These are phyloP conservation scores for Rhynchosporium graminicola DNA, from an alignment of 2,329 filamentous ascomycete species.

Conservation along the genomic window DNA sequence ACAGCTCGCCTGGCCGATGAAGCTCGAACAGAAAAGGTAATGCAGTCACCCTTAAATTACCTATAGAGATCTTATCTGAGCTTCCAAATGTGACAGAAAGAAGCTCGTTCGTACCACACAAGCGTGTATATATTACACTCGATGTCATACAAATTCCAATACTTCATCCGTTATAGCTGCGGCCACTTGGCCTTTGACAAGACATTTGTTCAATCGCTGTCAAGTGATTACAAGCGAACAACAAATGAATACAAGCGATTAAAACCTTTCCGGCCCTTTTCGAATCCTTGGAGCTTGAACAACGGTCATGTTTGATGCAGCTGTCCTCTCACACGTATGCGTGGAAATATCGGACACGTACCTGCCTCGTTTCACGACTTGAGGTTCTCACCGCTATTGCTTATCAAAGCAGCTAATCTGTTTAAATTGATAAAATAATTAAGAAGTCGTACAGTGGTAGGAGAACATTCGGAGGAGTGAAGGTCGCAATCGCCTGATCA, in stretches of 20 bases:
- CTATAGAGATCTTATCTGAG: constrained; percentile 2
- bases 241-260: background rate
- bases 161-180: background rate
- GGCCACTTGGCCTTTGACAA: constrained; percentile 2
- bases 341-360: constrained; percentile 13
- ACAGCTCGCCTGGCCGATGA: constrained; percentile 25
- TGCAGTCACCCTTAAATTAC: background rate
- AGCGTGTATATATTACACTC: background rate
- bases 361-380: constrained; percentile 32
- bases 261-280: constrained; percentile 2
- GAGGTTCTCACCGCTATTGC: constrained; percentile 37
- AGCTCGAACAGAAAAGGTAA: constrained; percentile 4
- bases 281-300: constrained; percentile 16
- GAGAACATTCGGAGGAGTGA: constrained; percentile 37
- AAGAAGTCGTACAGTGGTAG: constrained; percentile 26
- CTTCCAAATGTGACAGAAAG: constrained; percentile 13
- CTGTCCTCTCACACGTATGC: constrained; percentile 16
- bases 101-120: constrained; percentile 12
- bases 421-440: constrained; percentile 20
- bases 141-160: constrained; percentile 12
- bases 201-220: constrained; percentile 1
- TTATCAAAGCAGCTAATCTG: constrained; percentile 23
- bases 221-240: background rate
- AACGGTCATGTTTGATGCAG: background rate
- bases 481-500: constrained; percentile 18